These are phyloP conservation scores for Nicotiana otophora DNA, from an alignment of 257 asterid species.

Conservation along the genomic window DNA sequence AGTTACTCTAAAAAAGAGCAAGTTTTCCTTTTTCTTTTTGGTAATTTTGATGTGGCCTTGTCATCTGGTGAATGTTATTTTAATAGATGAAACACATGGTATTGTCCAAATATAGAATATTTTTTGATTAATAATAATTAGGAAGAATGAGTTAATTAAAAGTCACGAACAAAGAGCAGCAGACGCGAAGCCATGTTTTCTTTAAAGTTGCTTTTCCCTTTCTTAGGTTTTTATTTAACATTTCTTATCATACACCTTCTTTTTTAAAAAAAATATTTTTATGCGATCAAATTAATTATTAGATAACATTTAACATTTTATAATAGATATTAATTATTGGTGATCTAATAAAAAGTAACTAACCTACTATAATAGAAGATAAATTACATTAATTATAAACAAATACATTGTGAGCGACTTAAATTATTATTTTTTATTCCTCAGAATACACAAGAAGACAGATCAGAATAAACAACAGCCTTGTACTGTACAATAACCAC, in stretches of 20 bases:
- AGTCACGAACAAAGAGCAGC: conserved; percentile 1
- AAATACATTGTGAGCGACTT: too few relatives aligned
- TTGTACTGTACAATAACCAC: conserved; percentile 19
- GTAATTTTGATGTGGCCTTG: too few relatives aligned
- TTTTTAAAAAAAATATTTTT: not conserved
- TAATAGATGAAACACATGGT: conserved; percentile 40
- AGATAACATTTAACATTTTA: too few relatives aligned
- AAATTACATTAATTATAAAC: too few relatives aligned
- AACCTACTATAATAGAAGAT: too few relatives aligned
- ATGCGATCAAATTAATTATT: too few relatives aligned
- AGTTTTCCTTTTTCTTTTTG: conserved; percentile 21
- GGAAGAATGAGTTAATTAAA: not conserved
- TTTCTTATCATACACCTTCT: conserved; percentile 17
- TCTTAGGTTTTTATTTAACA: conserved; percentile 32
- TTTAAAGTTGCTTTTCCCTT: conserved; percentile 37
- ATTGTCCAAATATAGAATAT: conserved; percentile 14
- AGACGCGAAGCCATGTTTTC: conserved; percentile 44
- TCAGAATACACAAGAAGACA: conserved; percentile 18
- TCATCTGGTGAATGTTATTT: too few relatives aligned
- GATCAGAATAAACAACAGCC: conserved; percentile 26
- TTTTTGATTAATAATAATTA: conserved; percentile 16
- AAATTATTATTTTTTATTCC: too few relatives aligned
- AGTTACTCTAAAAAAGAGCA: conserved; percentile 26
- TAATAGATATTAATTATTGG: too few relatives aligned
- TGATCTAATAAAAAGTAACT: too few relatives aligned